These are phyloP conservation scores for Plasmodium vinckei DNA, from an alignment of 169 alveolate genomes.

Conservation along the genomic window DNA sequence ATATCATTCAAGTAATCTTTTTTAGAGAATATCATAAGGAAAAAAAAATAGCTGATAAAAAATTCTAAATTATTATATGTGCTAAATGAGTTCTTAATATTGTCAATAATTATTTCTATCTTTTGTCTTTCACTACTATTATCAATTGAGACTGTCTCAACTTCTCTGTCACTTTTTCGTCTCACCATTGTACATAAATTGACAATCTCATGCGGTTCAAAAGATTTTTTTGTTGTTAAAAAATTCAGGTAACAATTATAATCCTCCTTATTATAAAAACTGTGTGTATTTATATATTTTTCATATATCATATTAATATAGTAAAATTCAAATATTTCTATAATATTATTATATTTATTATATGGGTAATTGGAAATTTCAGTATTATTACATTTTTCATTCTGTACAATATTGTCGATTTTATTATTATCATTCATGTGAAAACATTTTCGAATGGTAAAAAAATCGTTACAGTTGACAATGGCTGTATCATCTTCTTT, in stretches of 20 bases:
- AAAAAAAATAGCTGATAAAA: constrained; percentile 43
- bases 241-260: constrained; percentile 30
- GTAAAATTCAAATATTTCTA: constrained; percentile 31
- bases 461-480: background rate
- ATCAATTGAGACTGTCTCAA: background rate
- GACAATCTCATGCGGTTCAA: constrained; percentile 34
- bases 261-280: background rate
- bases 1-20: constrained; percentile 10
- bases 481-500: too few relatives aligned
- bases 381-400: background rate
- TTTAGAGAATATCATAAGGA: constrained; percentile 7
- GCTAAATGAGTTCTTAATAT: constrained; percentile 14
- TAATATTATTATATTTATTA: background rate
- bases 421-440: background rate
- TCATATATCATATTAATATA: constrained; percentile 29
- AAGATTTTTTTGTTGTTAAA: constrained; percentile 1
- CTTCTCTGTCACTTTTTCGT: background rate
- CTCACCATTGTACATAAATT: constrained; percentile 14
- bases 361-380: background rate
- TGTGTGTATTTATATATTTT: background rate
- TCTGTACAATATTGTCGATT: background rate
- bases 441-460: background rate
- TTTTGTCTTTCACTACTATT: background rate
- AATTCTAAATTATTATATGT: constrained; percentile 7
- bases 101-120: constrained; percentile 9